Conservation (phyloP, 768 basidiomycete species). For the Lyophyllum shimeji region DNA sequence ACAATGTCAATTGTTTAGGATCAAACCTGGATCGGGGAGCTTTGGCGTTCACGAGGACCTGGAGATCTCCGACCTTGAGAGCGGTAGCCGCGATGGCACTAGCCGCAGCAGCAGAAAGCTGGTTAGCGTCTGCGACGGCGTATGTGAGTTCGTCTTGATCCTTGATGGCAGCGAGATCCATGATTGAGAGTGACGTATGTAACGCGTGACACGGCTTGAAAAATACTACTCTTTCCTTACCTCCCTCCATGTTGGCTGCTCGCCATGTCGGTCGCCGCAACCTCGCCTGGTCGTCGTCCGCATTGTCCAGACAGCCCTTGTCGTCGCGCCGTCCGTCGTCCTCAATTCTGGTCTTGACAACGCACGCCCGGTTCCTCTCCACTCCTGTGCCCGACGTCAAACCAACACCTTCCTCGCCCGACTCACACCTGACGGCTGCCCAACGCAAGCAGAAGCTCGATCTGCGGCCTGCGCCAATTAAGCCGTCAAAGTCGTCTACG, state of each 20-base stretch:
- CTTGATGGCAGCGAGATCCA: conserved; percentile 6
- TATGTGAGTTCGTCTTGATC: conserved; percentile 9
- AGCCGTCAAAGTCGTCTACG: conserved; percentile 29
- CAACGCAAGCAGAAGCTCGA: conserved; percentile 54
- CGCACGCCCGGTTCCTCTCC: conserved; percentile 16
- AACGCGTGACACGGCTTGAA: conserved; percentile 13
- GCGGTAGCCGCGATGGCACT: conserved; percentile 20
- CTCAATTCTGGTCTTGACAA: conserved; percentile 3
- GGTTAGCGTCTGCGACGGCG: conserved; percentile 5
- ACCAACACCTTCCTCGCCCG: conserved; percentile 9
- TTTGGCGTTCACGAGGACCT: conserved; percentile 9
- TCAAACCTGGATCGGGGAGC: conserved; percentile 11
- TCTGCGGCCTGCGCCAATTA: conserved; percentile 64
- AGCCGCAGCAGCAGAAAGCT: conserved; percentile 4
- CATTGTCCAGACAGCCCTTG: not conserved
- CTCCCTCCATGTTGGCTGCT: conserved; percentile 13
- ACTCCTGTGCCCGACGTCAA: conserved; percentile 21
- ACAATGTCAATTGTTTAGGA: conserved; percentile 19
- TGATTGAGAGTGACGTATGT: conserved; percentile 11
- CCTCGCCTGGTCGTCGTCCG: not conserved
- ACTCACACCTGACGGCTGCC: not conserved
- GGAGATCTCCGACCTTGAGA: conserved; percentile 16
- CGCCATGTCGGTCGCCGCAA: conserved; percentile 8
- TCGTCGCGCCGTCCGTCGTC: conserved; percentile 8
- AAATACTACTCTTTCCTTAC: conserved; percentile 9